Evolutionary conservation across 331 rosid genomes (phyloP).

Genomic region (Erythrophleum ivorense): DNA sequence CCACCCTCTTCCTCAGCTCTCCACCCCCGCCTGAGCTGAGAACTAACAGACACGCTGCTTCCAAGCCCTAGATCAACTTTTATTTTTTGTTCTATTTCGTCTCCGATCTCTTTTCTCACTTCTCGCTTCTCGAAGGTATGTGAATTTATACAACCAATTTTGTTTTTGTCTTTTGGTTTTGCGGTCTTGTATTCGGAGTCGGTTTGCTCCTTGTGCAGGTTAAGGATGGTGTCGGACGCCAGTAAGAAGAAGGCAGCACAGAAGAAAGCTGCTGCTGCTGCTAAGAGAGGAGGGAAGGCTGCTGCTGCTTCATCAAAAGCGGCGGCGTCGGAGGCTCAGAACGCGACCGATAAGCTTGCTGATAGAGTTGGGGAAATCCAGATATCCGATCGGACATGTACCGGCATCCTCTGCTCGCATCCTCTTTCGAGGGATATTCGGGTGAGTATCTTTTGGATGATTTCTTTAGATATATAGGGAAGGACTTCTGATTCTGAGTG

Average conservation of each 20-base stretch:
- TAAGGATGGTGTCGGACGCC: slow-evolving; percentile 97
- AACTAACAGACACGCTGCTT: neutral
- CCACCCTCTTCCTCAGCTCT: neutral
- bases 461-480: neutral
- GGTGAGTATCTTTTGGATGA: slow-evolving; percentile 49
- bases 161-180: neutral
- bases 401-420: slow-evolving; percentile 96
- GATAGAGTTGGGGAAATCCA: slow-evolving; percentile 66
- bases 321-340: slow-evolving; percentile 46
- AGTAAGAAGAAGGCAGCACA: slow-evolving; percentile 98
- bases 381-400: slow-evolving; percentile 95
- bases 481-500: neutral
- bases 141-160: neutral
- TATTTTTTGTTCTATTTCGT: neutral
- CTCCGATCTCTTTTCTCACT: neutral
- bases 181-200: neutral
- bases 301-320: slow-evolving; percentile 64
- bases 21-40: neutral
- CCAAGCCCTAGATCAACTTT: slow-evolving; percentile 20
- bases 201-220: neutral
- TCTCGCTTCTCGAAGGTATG: slow-evolving; percentile 33
- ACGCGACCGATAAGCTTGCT: slow-evolving; percentile 66
- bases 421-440: slow-evolving; percentile 96
- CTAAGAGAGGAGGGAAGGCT: slow-evolving; percentile 93
- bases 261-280: slow-evolving; percentile 99